phyloP scores from a whole-genome alignment of 768 basidiomycete species.

The Suillus decipiens region DNA sequence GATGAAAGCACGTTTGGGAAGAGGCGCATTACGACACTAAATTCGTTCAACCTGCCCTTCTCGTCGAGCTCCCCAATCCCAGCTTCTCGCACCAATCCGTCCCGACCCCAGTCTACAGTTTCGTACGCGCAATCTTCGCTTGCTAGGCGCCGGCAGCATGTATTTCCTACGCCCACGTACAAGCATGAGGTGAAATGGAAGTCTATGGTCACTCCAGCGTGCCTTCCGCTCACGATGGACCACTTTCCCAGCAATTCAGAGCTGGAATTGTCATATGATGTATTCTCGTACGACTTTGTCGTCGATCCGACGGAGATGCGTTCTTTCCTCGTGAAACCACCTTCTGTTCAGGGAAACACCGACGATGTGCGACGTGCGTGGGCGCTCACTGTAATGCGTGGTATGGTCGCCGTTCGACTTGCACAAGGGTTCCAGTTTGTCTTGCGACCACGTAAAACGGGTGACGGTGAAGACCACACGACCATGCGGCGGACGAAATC shows the following conservation, averaged over 20 bases:
- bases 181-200: slow-evolving; percentile 94
- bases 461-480: slow-evolving; percentile 34
- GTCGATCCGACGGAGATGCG: slow-evolving; percentile 82
- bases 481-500: slow-evolving; percentile 53
- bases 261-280: slow-evolving; percentile 73
- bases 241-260: slow-evolving; percentile 79
- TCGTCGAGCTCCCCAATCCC: slow-evolving; percentile 48
- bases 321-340: slow-evolving; percentile 82
- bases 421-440: slow-evolving; percentile 96
- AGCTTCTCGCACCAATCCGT: slow-evolving; percentile 61
- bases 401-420: slow-evolving; percentile 90
- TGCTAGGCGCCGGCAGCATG: slow-evolving; percentile 90
- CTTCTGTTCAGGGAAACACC: slow-evolving; percentile 43
- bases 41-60: slow-evolving; percentile 40
- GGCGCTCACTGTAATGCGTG: slow-evolving; percentile 84
- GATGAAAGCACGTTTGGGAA: slow-evolving; percentile 56
- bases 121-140: slow-evolving; percentile 68
- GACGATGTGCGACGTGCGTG: slow-evolving; percentile 68
- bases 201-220: slow-evolving; percentile 80
- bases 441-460: slow-evolving; percentile 44
- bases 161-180: slow-evolving; percentile 68
- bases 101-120: slow-evolving; percentile 56
- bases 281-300: slow-evolving; percentile 87
- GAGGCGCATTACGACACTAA: slow-evolving; percentile 52
- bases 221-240: slow-evolving; percentile 89